phyloP scores from a whole-genome alignment of 345 rosid genomes.

The Kernera saxatilis region DNA sequence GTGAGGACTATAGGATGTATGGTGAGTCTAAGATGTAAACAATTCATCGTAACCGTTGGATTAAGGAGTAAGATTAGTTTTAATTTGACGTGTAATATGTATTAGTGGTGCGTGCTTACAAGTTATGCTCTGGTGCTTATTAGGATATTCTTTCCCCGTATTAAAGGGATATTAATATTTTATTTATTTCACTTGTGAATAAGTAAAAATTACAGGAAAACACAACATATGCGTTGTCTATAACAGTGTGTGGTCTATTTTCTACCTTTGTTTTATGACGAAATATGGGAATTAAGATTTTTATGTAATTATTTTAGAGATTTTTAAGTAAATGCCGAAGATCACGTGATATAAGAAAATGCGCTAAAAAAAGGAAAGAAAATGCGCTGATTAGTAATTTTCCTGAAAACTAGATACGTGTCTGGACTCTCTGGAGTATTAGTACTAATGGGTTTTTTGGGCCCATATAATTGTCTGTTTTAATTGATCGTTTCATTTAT shows the following conservation, averaged over 20 bases:
- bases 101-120: not conserved
- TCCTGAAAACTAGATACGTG: too few relatives aligned
- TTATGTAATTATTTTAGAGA: too few relatives aligned
- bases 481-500: not conserved
- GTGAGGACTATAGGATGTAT: not conserved
- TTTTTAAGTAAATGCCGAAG: not conserved
- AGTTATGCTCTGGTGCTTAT: conserved; percentile 17
- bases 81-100: not conserved
- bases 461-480: not conserved
- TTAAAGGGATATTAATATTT: not conserved
- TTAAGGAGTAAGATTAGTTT: not conserved
- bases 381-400: too few relatives aligned
- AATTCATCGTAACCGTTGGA: conserved; percentile 7
- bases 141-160: conserved; percentile 23
- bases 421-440: not conserved
- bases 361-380: too few relatives aligned
- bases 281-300: not conserved
- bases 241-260: not conserved
- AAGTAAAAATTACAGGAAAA: not conserved
- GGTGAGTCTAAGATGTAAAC: not conserved
- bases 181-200: not conserved
- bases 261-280: not conserved
- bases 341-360: not conserved
- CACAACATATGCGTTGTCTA: not conserved
- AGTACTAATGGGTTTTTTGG: not conserved